phyloP scores from a whole-genome alignment of 441 rosid genomes.

The Pelargonium myrrhifolium region DNA sequence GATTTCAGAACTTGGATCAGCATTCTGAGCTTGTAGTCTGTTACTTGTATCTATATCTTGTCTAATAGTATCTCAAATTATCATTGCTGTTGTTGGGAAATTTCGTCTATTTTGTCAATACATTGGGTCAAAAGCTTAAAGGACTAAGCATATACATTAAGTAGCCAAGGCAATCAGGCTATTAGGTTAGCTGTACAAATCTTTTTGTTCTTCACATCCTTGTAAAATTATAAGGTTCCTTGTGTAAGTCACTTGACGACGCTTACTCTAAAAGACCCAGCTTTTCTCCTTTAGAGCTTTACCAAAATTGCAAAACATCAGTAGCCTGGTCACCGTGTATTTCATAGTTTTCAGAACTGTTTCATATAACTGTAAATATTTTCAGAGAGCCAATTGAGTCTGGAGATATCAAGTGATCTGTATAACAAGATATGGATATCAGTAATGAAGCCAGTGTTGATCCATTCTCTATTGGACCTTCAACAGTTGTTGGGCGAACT shows the following conservation, averaged over 20 bases:
- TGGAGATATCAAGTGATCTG: no score
- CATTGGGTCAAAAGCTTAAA: background rate
- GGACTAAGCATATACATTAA: background rate
- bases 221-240: background rate
- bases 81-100: background rate
- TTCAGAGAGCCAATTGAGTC: no score
- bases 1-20: background rate
- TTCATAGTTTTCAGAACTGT: no score
- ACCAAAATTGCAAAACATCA: no score
- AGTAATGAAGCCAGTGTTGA: slow-evolving; percentile 73
- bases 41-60: slow-evolving; percentile 7
- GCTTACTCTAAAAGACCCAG: background rate
- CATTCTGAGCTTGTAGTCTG: slow-evolving; percentile 21
- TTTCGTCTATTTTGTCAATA: background rate
- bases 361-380: no score
- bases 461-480: slow-evolving; percentile 78
- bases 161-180: background rate
- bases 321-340: no score
- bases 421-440: slow-evolving; percentile 52
- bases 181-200: background rate
- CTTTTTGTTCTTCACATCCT: background rate
- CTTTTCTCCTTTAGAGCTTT: no score
- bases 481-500: slow-evolving; percentile 66
- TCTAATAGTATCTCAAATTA: background rate
- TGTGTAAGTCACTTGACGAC: no score